Conservation (phyloP, 345 rosid species). For the Linum usitatissimum region DNA sequence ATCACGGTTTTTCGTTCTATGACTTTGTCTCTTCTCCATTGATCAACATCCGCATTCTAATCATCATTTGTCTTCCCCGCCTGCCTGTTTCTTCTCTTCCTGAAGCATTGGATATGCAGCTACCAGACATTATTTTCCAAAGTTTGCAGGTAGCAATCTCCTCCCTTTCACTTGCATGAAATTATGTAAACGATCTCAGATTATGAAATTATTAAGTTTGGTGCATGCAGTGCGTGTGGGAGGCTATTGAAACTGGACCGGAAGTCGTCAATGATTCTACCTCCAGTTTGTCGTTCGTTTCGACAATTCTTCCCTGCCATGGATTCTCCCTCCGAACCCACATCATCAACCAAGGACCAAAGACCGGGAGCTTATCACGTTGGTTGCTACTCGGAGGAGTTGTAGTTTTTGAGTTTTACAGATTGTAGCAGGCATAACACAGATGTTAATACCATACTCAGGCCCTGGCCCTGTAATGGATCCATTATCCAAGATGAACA, state of each 20-base stretch:
- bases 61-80: not conserved
- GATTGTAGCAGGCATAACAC: not conserved
- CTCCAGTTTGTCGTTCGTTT: slow-evolving; percentile 22
- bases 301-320: slow-evolving; percentile 10
- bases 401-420: not conserved
- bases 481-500: too few relatives aligned
- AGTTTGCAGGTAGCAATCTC: slow-evolving; percentile 49
- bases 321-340: slow-evolving; percentile 4
- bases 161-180: slow-evolving; percentile 8
- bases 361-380: slow-evolving; percentile 15
- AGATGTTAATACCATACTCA: not conserved
- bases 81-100: slow-evolving; percentile 10
- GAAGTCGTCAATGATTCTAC: slow-evolving; percentile 28
- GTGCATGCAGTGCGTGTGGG: slow-evolving; percentile 57
- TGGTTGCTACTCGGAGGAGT: slow-evolving; percentile 16
- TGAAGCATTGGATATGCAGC: slow-evolving; percentile 76
- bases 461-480: too few relatives aligned
- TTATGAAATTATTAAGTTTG: slow-evolving; percentile 5
- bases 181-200: slow-evolving; percentile 1
- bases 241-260: slow-evolving; percentile 62
- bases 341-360: slow-evolving; percentile 14
- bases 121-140: slow-evolving; percentile 60
- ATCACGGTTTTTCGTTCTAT: not conserved
- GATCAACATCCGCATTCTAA: not conserved
- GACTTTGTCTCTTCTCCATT: not conserved